These are phyloP conservation scores for Russula earlei DNA, from an alignment of 768 basidiomycete species.

Conservation along the genomic window DNA sequence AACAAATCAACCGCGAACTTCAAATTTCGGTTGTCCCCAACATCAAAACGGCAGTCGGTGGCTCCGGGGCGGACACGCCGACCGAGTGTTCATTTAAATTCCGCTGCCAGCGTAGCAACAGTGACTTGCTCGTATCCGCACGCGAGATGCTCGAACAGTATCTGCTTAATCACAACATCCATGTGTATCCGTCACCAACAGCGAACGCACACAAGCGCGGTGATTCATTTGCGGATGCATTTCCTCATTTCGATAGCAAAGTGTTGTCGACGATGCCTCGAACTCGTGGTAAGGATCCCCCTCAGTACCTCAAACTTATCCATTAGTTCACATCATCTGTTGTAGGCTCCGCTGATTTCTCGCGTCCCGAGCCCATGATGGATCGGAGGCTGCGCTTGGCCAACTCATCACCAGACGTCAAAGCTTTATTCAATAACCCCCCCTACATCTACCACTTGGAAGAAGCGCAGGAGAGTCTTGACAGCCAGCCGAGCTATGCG, in stretches of 20 bases:
- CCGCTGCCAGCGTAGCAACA: conserved; percentile 89
- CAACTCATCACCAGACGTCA: conserved; percentile 89
- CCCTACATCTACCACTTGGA: conserved; percentile 79
- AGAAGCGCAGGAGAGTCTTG: conserved; percentile 45
- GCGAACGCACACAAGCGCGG: conserved; percentile 77
- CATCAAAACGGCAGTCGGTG: conserved; percentile 47
- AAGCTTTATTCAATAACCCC: conserved; percentile 81
- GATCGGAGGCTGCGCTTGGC: conserved; percentile 73
- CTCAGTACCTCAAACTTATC: conserved; percentile 10
- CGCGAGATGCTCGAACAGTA: conserved; percentile 92
- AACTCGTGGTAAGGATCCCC: conserved; percentile 38
- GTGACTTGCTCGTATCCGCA: conserved; percentile 83
- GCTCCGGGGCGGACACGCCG: conserved; percentile 46
- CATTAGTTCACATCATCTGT: background rate
- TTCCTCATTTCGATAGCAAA: conserved; percentile 95
- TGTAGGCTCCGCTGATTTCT: conserved; percentile 68
- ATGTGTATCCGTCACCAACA: conserved; percentile 70
- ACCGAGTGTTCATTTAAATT: conserved; percentile 90
- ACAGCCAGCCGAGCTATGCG: conserved; percentile 49
- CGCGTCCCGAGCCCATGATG: conserved; percentile 59
- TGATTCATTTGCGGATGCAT: conserved; percentile 91
- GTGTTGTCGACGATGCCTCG: conserved; percentile 71
- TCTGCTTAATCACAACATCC: conserved; percentile 72
- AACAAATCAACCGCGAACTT: conserved; percentile 86
- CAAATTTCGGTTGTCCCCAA: conserved; percentile 86